Percentiles rank a stretch among this genome's conserved stretches.
phyloP scores from a whole-genome alignment of 2,329 filamentous ascomycete species.

The Cytospora chrysosperma region DNA sequence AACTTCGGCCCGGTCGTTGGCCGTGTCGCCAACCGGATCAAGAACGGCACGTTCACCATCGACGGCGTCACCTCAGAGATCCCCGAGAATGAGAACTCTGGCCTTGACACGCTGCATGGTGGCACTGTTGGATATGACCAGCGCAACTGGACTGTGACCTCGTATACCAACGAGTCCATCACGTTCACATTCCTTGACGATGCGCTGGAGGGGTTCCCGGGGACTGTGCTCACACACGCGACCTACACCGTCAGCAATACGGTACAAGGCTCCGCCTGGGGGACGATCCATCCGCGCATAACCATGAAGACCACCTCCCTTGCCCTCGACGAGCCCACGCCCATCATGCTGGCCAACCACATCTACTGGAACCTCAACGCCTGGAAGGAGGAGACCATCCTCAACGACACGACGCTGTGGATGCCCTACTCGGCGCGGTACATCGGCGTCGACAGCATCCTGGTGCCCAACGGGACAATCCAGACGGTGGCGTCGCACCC shows the following conservation, averaged over 20 bases:
- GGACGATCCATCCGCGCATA: constrained; percentile 8
- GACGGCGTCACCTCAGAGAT: constrained; percentile 12
- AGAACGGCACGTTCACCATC: constrained; percentile 17
- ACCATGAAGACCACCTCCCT: constrained; percentile 19
- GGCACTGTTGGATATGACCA: constrained; percentile 13
- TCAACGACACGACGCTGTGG: constrained; percentile 19
- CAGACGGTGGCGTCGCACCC: constrained; percentile 11
- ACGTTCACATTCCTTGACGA: constrained; percentile 13
- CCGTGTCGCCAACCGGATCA: constrained; percentile 15
- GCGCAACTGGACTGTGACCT: constrained; percentile 17
- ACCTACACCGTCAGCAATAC: constrained; percentile 18
- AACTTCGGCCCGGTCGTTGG: constrained; percentile 19
- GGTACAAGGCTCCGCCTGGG: constrained; percentile 15
- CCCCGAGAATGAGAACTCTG: constrained; percentile 11
- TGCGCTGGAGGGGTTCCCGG: constrained; percentile 13
- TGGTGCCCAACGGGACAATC: constrained; percentile 16
- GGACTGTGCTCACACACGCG: constrained; percentile 14
- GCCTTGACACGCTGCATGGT: constrained; percentile 17
- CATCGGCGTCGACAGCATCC: constrained; percentile 16
- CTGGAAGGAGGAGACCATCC: constrained; percentile 13
- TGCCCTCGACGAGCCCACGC: constrained; percentile 17
- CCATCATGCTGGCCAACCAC: constrained; percentile 21
- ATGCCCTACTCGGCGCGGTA: constrained; percentile 17
- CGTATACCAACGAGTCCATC: constrained; percentile 15
- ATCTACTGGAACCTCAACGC: constrained; percentile 23